These are phyloP conservation scores for Cercospora sp. DNA, from an alignment of 2,329 filamentous ascomycete species.

Conservation along the genomic window DNA sequence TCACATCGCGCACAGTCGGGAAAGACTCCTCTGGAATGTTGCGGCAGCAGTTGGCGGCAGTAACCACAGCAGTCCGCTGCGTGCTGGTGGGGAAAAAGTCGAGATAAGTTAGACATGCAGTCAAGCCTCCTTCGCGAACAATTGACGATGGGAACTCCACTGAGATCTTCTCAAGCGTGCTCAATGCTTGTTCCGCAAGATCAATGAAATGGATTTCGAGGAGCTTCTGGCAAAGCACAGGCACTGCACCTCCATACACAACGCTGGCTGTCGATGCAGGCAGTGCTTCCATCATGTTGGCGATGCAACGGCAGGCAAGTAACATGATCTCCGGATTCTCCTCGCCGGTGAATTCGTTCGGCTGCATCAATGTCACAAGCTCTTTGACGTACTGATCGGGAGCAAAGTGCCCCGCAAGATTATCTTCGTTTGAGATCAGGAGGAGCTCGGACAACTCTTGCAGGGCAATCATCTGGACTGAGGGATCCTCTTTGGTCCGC, in stretches of 20 bases:
- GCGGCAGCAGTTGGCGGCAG: constrained; percentile 95
- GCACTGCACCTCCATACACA: constrained; percentile 94
- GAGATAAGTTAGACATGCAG: constrained; percentile 91
- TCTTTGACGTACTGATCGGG: constrained; percentile 96
- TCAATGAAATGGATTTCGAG: constrained; percentile 97
- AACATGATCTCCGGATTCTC: constrained; percentile 98
- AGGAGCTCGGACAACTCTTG: constrained; percentile 92
- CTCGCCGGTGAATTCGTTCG: constrained; percentile 74
- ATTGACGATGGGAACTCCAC: constrained; percentile 93
- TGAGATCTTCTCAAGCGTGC: constrained; percentile 95
- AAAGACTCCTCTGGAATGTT: constrained; percentile 96
- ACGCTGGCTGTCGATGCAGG: constrained; percentile 92
- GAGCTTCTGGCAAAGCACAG: constrained; percentile 89
- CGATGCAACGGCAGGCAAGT: constrained; percentile 88
- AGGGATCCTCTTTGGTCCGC: constrained; percentile 79
- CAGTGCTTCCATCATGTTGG: constrained; percentile 96
- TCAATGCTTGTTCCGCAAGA: constrained; percentile 92
- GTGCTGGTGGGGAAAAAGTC: constrained; percentile 98
- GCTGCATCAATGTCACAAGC: constrained; percentile 86
- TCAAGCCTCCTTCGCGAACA: constrained; percentile 90
- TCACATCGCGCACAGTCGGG: constrained; percentile 85
- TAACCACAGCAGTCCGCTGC: constrained; percentile 93
- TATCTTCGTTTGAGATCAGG: constrained; percentile 94
- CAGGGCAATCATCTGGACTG: constrained; percentile 84
- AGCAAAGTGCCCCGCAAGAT: constrained; percentile 89